Evolutionary conservation across 2,329 filamentous ascomycete genomes (phyloP), one percentile per base, ranked within the genome.

Genomic region (Fusarium sp.): DNA sequence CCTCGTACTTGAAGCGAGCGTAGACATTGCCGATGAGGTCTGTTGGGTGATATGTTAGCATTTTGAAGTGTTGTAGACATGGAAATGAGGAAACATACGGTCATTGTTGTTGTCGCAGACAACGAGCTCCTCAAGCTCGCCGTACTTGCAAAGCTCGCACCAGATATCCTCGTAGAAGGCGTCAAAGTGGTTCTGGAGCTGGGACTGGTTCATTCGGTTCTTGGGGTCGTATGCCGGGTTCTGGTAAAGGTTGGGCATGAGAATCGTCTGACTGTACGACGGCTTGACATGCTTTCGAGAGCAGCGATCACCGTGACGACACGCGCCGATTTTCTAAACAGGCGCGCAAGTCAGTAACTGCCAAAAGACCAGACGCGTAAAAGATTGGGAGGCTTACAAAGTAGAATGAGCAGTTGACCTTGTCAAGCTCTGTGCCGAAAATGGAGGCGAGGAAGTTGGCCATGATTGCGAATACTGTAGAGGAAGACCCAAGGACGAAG

Each of bases 51-150:
- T 9, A 52, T 34, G 76, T 83, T 73, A 83, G 79, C 30, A 66
- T 59, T 37, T 30, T 8, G 4, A n/a, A 52, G 27, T 10, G 10
- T 48, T 14, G 45, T 20, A 34, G 7, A 10, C 9, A 16, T 23
- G 34, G 16, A 57, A 16, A 39, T 54, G 20, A 56, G 64, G 67
- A 85, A 10, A 90, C 92, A 79, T 83, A 94, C 92, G 96, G 83
- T 99, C 97, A 86, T 99, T 99, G 86, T 98, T 98, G 85, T 99
- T 99, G 87, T 99, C 97, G 86, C 97, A 99, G 4, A 99, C 96
- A 14, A 99, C 97, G 14, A 99, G 91, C 87, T 99, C 97, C 86
- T 99, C 97, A 39, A 98, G 89, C 86, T 98, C 95, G 77, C 97
- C 97, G 84, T 97, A 99, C 86, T 97, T 95, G 92, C 97, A 98